Evolutionary conservation across 2,329 filamentous ascomycete genomes (phyloP).

Genomic region (Blumeria graminis): DNA sequence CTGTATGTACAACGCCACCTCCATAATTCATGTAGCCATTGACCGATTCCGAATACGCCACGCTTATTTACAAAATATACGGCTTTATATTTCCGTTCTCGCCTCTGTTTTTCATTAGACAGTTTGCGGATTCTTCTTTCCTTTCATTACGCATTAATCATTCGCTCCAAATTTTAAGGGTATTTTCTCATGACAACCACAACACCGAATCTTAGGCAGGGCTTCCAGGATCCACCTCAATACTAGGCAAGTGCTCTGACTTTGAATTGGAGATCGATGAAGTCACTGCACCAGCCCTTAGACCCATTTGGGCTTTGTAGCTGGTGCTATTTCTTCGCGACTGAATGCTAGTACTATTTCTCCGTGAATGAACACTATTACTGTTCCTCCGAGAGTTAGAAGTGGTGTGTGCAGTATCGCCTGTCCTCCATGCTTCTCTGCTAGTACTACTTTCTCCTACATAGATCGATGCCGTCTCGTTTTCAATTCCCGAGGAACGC

Average conservation of each 20-base stretch:
- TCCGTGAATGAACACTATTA: slow-evolving; percentile 3
- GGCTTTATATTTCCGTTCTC: neutral
- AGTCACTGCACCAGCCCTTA: slow-evolving; percentile 18
- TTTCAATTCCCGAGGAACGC: neutral
- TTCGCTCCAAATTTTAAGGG: neutral
- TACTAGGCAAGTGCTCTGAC: slow-evolving; percentile 26
- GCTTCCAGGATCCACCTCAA: slow-evolving; percentile 26
- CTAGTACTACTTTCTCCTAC: neutral
- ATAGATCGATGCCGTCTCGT: slow-evolving; percentile 3
- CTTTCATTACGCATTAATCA: neutral
- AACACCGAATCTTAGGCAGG: slow-evolving; percentile 3
- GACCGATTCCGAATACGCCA: neutral
- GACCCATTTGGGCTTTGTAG: neutral
- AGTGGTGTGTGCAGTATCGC: neutral
- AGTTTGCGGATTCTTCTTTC: neutral
- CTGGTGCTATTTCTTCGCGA: slow-evolving; percentile 3
- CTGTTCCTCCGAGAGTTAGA: slow-evolving; percentile 2
- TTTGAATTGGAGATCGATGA: slow-evolving; percentile 29
- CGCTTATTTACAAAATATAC: neutral
- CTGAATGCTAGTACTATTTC: neutral
- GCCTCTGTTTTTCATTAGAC: too few species aligned
- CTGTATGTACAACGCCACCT: too few species aligned
- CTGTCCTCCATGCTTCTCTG: neutral
- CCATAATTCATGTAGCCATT: neutral
- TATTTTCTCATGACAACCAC: neutral